Percentiles rank a stretch among this genome's conserved stretches.
These are phyloP conservation scores for Pyronema omphalodes DNA, from an alignment of 495 filamentous ascomycete species.

Conservation along the genomic window DNA sequence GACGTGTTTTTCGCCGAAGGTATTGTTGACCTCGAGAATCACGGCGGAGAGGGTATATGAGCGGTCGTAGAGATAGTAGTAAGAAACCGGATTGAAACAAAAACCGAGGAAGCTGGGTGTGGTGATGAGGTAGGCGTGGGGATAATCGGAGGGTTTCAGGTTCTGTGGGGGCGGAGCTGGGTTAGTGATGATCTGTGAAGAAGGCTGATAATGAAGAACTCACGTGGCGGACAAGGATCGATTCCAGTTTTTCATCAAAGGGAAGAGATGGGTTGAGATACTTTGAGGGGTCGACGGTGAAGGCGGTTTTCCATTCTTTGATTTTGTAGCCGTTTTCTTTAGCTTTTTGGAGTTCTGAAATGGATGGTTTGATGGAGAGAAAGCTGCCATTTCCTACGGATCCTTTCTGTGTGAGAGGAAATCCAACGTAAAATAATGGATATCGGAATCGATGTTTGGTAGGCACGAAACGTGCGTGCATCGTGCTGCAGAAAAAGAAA, in stretches of 20 bases:
- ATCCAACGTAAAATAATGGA: conserved; percentile 45
- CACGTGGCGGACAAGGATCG: conserved; percentile 19
- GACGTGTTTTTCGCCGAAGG: conserved; percentile 51
- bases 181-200: not conserved
- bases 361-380: conserved; percentile 32
- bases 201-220: conserved; percentile 9
- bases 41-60: conserved; percentile 42
- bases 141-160: conserved; percentile 22
- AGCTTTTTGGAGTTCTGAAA: conserved; percentile 11
- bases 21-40: conserved; percentile 64
- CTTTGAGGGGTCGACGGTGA: conserved; percentile 37
- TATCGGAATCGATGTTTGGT: conserved; percentile 46
- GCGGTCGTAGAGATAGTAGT: conserved; percentile 59
- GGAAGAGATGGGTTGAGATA: conserved; percentile 46
- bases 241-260: conserved; percentile 28
- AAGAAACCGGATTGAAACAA: conserved; percentile 58
- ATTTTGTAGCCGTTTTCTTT: conserved; percentile 11
- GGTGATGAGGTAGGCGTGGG: conserved; percentile 49
- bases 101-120: conserved; percentile 52
- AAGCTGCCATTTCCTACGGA: conserved; percentile 33
- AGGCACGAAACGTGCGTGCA: conserved; percentile 42
- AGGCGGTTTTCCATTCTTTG: conserved; percentile 26
- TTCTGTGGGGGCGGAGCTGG: conserved; percentile 4
- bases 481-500: conserved; percentile 42
- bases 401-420: conserved; percentile 44